Evolutionary conservation across 176 grass and related monocot species (phyloP), one percentile per base, ranked within the genome.

Genomic region (Chrysopogon serrulatus): DNA sequence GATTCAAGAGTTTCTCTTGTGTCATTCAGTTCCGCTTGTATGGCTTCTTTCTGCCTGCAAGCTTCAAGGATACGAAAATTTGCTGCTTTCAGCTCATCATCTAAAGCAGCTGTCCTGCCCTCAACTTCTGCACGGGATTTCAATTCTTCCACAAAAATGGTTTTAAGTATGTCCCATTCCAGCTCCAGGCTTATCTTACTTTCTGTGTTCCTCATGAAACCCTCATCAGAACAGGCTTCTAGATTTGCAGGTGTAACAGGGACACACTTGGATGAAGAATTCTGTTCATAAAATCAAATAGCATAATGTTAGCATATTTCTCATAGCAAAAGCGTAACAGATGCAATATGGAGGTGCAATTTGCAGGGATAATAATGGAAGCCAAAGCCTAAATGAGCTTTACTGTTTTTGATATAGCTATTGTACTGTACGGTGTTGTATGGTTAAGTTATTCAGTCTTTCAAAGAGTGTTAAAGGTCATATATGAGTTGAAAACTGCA

Each of bases 151-250:
- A 80, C 82, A 47, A 94, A 35, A 84, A 92, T 86, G 28, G 61
- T 59, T 85, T 91, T 92, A 42, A 82, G 43, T 71, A 94, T 81
- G 73, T 94, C 92, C 71, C 90, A 82, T 68, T 94, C 90, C 44
- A 92, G 42, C 47, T 92, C 81, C 65, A 90, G 69, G 33, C 87
- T 88, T 43, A 94, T 24, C 27, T 89, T 66, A 75, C 91, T 84
- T 51, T 93, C 87, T 74, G 35, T 7, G 21, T 26, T 83, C n/a
- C 68, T 68, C 70, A 88, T 34, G 14, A 26, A 65, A 60, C 36
- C 41, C 17, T 87, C 89, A 56, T 85, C 51, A 66, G 62, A 86
- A 83, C 13, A 89, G 53, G 51, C 8, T 44, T 48, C 76, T 72
- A 59, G 49, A 61, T 67, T 71, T 65, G 59, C 82, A 85, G 1